These are phyloP conservation scores for Thielaviopsis ethacetica DNA, from an alignment of 2,329 filamentous ascomycete species.

Conservation along the genomic window DNA sequence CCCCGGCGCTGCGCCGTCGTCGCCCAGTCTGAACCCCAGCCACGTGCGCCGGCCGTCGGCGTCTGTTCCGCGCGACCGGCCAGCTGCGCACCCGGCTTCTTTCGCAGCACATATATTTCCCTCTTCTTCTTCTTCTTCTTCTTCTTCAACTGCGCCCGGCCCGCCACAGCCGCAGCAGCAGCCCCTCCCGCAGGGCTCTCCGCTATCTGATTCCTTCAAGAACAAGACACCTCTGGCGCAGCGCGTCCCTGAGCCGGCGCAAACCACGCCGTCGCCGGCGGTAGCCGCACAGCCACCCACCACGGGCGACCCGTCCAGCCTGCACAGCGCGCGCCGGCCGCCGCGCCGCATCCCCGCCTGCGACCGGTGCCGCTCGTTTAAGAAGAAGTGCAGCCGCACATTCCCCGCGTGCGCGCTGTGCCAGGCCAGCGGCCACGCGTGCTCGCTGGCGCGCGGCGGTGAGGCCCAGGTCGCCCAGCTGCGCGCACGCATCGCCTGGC, in stretches of 20 bases:
- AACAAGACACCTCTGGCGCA: too few relatives aligned
- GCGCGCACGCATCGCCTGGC: slow-evolving; percentile 25
- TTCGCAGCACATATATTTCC: not conserved
- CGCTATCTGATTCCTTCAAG: too few relatives aligned
- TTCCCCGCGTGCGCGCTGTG: slow-evolving; percentile 25
- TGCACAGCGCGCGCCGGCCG: not conserved
- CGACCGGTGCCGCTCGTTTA: slow-evolving; percentile 27
- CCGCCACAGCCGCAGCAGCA: too few relatives aligned
- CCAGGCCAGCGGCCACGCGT: slow-evolving; percentile 23
- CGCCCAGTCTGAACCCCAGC: not conserved
- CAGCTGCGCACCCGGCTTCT: too few relatives aligned
- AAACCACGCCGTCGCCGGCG: too few relatives aligned
- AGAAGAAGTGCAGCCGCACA: slow-evolving; percentile 29
- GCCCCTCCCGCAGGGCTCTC: too few relatives aligned
- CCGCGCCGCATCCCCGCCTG: slow-evolving; percentile 19
- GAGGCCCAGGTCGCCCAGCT: slow-evolving; percentile 23
- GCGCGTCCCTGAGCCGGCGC: too few relatives aligned
- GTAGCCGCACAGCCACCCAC: too few relatives aligned
- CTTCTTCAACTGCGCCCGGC: too few relatives aligned
- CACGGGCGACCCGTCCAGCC: not conserved
- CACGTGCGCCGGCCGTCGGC: not conserved
- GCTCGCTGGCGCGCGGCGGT: slow-evolving; percentile 20
- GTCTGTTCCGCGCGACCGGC: not conserved
- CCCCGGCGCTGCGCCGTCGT: not conserved
- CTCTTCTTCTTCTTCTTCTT: not conserved